A percentile compares a stretch with the other conserved stretches of the same genome.
Evolutionary conservation across 306 rosid genomes (phyloP).

Genomic region (Phaseolus lunatus): DNA sequence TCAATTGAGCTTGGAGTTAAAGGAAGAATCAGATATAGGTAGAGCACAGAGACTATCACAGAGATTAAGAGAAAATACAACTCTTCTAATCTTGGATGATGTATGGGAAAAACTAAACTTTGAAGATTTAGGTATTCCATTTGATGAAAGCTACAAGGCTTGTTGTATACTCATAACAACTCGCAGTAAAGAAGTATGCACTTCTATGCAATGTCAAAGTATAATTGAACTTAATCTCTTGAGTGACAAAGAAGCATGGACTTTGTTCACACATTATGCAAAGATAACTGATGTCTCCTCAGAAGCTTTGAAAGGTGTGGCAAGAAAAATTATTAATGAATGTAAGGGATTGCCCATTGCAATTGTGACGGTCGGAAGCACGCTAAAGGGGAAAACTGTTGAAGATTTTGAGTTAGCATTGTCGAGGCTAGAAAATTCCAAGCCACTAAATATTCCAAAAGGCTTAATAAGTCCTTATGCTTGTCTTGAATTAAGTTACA

Average conservation of each 20-base stretch:
- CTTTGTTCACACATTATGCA: conserved; percentile 13
- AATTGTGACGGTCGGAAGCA: conserved; percentile 26
- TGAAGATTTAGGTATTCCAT: neutral
- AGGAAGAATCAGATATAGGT: neutral
- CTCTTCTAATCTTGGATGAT: neutral
- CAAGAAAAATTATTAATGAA: neutral
- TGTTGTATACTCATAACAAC: neutral
- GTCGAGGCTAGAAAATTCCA: neutral
- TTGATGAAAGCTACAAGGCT: neutral
- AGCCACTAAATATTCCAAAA: neutral
- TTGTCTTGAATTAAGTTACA: conserved; percentile 25
- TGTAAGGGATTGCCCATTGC: conserved; percentile 38
- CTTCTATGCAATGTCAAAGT: neutral
- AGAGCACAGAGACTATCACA: neutral
- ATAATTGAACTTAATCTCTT: neutral
- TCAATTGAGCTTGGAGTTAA: rapidly evolving
- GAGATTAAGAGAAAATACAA: neutral
- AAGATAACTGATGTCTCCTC: neutral
- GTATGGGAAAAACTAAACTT: neutral
- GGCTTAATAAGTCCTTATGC: neutral
- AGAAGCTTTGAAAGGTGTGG: neutral
- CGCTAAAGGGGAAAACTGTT: neutral
- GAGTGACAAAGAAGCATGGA: neutral
- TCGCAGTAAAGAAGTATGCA: neutral
- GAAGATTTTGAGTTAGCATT: conserved; percentile 15